A percentile compares a stretch with the other conserved stretches of the same genome.
phyloP scores from a whole-genome alignment of 1,139 yeast genomes.

The Pichia sp. region DNA sequence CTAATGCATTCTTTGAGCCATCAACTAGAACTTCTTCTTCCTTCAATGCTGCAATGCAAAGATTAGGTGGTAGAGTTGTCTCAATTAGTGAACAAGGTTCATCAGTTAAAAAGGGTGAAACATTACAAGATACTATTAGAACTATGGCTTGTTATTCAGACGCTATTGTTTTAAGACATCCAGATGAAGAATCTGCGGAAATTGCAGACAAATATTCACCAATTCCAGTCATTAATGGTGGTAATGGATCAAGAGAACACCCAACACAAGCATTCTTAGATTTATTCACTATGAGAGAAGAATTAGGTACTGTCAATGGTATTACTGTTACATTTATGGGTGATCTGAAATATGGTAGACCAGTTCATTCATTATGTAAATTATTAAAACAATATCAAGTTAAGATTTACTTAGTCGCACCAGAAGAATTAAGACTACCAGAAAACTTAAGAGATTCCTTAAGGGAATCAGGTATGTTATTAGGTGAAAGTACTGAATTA shows the following conservation, averaged over 20 bases:
- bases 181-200: slow-evolving; percentile 84
- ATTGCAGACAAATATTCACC: slow-evolving; percentile 96
- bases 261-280: slow-evolving; percentile 98
- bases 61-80: slow-evolving; percentile 96
- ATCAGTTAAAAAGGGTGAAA: slow-evolving; percentile 96
- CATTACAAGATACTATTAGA: slow-evolving; percentile 93
- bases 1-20: slow-evolving; percentile 97
- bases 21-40: slow-evolving; percentile 95
- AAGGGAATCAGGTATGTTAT: slow-evolving; percentile 58
- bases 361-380: slow-evolving; percentile 94
- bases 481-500: slow-evolving; percentile 64
- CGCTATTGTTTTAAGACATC: slow-evolving; percentile 96
- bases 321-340: slow-evolving; percentile 98
- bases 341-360: slow-evolving; percentile 95
- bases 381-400: slow-evolving; percentile 89
- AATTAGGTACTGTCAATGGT: slow-evolving; percentile 96
- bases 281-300: slow-evolving; percentile 96
- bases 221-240: slow-evolving; percentile 95
- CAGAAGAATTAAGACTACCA: slow-evolving; percentile 82
- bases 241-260: slow-evolving; percentile 95
- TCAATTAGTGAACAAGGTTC: slow-evolving; percentile 79
- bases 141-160: slow-evolving; percentile 93
- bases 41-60: slow-evolving; percentile 99
- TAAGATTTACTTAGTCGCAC: slow-evolving; percentile 86
- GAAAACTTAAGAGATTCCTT: slow-evolving; percentile 61